Evolutionary conservation across 768 basidiomycete genomes (phyloP).

Genomic region (Boletales sp.): DNA sequence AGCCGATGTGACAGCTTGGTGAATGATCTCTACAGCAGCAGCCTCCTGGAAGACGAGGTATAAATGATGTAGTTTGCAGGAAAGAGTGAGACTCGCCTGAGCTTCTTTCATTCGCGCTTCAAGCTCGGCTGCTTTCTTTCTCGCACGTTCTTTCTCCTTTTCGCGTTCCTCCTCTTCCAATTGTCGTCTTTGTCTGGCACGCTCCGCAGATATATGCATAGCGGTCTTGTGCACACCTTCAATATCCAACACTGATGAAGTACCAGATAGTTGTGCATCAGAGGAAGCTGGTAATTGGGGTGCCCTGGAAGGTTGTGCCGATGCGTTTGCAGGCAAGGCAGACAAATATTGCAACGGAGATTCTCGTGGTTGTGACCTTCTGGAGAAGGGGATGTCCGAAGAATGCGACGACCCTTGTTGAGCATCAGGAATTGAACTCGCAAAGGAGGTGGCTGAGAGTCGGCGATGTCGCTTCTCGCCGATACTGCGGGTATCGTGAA

Average conservation of each 20-base stretch:
- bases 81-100: conserved; percentile 13
- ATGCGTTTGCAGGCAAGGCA: conserved; percentile 15
- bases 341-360: conserved; percentile 36
- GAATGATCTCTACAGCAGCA: conserved; percentile 42
- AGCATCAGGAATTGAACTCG: conserved; percentile 19
- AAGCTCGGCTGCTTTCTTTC: conserved; percentile 72
- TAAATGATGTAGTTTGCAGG: conserved; percentile 8
- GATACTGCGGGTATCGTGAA: conserved; percentile 15
- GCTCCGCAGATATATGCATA: conserved; percentile 83
- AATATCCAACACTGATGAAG: conserved; percentile 39
- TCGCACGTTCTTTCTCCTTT: conserved; percentile 75
- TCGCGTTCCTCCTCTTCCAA: conserved; percentile 83
- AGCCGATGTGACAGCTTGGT: conserved; percentile 40
- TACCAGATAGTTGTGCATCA: conserved; percentile 38
- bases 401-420: conserved; percentile 20
- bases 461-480: conserved; percentile 21
- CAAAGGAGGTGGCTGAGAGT: conserved; percentile 20
- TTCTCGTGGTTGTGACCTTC: conserved; percentile 43
- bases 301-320: conserved; percentile 12
- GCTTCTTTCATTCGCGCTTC: conserved; percentile 57
- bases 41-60: conserved; percentile 25
- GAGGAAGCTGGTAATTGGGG: conserved; percentile 45
- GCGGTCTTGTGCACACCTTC: conserved; percentile 68
- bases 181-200: conserved; percentile 74
- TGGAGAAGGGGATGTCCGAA: conserved; percentile 17